A percentile compares a stretch with the other conserved stretches of the same genome.
Conservation (phyloP, 1,284 basidiomycete genomes). For the Ustilago shanxiensis region DNA sequence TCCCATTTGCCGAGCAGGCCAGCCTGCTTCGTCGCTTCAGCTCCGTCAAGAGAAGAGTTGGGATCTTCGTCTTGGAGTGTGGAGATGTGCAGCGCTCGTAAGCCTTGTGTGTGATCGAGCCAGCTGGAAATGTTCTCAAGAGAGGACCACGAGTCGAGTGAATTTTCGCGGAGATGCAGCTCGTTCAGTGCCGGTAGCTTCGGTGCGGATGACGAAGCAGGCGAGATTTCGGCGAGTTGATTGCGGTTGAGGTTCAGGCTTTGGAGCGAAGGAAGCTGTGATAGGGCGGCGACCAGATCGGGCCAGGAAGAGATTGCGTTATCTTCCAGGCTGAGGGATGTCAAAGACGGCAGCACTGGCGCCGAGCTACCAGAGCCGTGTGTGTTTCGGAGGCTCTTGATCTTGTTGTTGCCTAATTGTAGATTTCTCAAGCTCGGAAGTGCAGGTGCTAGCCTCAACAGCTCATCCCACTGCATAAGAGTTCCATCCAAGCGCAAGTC, state of each 20-base stretch:
- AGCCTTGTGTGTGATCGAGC: slow-evolving; percentile 74
- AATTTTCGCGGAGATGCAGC: slow-evolving; percentile 78
- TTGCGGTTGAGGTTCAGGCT: slow-evolving; percentile 81
- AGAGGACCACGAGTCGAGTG: slow-evolving; percentile 76
- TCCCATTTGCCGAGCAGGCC: slow-evolving; percentile 52
- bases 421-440: slow-evolving; percentile 78
- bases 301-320: slow-evolving; percentile 79
- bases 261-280: slow-evolving; percentile 75
- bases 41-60: background rate
- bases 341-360: slow-evolving; percentile 69
- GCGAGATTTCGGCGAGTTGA: slow-evolving; percentile 74
- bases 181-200: slow-evolving; percentile 73
- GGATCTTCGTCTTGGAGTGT: slow-evolving; percentile 10
- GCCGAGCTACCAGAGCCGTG: background rate
- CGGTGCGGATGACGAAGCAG: slow-evolving; percentile 60
- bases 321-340: slow-evolving; percentile 80
- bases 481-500: slow-evolving; percentile 84
- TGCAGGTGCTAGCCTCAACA: slow-evolving; percentile 72
- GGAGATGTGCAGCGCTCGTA: slow-evolving; percentile 29
- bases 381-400: slow-evolving; percentile 65
- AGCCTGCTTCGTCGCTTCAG: background rate
- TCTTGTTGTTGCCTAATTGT: slow-evolving; percentile 82
- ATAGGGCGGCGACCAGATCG: slow-evolving; percentile 74
- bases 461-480: slow-evolving; percentile 78
- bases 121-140: slow-evolving; percentile 80